Percentiles rank a stretch among this genome's conserved stretches.
phyloP scores from a whole-genome alignment of 2,329 filamentous ascomycete species.

The Cercospora janseana region DNA sequence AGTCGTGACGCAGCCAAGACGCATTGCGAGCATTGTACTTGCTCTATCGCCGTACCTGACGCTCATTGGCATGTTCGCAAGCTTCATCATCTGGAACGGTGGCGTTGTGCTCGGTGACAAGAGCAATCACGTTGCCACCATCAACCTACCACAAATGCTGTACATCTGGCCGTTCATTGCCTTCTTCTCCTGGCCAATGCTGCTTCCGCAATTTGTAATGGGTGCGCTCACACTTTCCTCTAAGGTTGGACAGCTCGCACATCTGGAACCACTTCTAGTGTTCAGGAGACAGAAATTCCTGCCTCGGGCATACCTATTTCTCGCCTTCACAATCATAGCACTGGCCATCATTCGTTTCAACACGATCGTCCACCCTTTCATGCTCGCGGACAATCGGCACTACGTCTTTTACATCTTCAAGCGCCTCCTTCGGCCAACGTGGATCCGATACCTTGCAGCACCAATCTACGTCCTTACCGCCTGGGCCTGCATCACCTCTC shows the following conservation, averaged over 20 bases:
- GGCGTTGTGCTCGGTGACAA: slow-evolving; percentile 95
- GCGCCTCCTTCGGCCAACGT: slow-evolving; percentile 59
- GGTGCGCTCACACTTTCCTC: slow-evolving; percentile 31
- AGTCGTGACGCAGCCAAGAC: slow-evolving; percentile 38
- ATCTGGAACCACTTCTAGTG: slow-evolving; percentile 35
- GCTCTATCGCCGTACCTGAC: slow-evolving; percentile 52
- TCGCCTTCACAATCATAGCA: slow-evolving; percentile 44
- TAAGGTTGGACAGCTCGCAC: slow-evolving; percentile 26
- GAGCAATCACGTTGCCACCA: slow-evolving; percentile 83
- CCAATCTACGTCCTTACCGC: slow-evolving; percentile 68
- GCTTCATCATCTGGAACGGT: slow-evolving; percentile 82
- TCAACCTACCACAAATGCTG: slow-evolving; percentile 88
- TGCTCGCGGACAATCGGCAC: slow-evolving; percentile 91
- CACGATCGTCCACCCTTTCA: slow-evolving; percentile 94
- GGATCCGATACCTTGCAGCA: slow-evolving; percentile 52
- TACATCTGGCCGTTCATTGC: slow-evolving; percentile 89
- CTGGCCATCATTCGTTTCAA: slow-evolving; percentile 67
- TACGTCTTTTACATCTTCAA: slow-evolving; percentile 98
- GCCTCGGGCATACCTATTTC: slow-evolving; percentile 42
- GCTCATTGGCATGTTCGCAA: slow-evolving; percentile 65
- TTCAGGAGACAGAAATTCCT: slow-evolving; percentile 36
- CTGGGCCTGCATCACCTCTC: slow-evolving; percentile 64
- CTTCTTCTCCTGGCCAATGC: slow-evolving; percentile 84
- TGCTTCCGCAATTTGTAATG: slow-evolving; percentile 56
- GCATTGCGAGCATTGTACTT: slow-evolving; percentile 22